These are phyloP conservation scores for Heterobasidion parviporum DNA, from an alignment of 1,284 basidiomycete species.

Conservation along the genomic window DNA sequence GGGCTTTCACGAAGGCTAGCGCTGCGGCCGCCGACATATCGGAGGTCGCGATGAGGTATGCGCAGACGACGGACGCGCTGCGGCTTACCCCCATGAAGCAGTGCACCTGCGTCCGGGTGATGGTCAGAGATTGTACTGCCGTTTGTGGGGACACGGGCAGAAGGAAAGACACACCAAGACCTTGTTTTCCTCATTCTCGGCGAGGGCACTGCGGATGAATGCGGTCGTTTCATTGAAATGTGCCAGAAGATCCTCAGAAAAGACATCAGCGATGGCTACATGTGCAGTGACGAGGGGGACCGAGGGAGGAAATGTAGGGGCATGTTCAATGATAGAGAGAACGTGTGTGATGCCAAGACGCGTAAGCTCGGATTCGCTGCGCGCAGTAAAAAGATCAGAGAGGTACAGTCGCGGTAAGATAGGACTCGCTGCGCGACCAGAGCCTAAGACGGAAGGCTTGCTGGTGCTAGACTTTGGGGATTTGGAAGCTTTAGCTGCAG, in stretches of 20 bases:
- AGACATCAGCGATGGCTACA: constrained; percentile 22
- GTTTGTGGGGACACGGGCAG: constrained; percentile 2
- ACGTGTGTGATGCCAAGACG: constrained; percentile 32
- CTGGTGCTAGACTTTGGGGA: neutral
- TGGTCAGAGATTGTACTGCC: no score
- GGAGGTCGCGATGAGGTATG: constrained; percentile 37
- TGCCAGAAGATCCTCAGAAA: constrained; percentile 20
- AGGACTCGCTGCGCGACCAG: constrained; percentile 27
- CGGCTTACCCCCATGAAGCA: constrained; percentile 48
- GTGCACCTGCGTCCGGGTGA: constrained; percentile 32
- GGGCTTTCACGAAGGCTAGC: constrained; percentile 20
- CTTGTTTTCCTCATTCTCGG: constrained; percentile 32
- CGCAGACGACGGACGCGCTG: constrained; percentile 43
- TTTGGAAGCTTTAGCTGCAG: constrained; percentile 1
- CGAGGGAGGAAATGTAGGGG: constrained; percentile 30
- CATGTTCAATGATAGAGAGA: constrained; percentile 25
- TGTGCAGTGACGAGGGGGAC: constrained; percentile 21
- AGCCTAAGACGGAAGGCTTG: neutral
- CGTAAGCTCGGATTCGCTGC: constrained; percentile 33
- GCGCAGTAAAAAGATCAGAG: constrained; percentile 51
- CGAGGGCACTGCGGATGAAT: constrained; percentile 32
- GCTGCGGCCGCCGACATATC: constrained; percentile 24
- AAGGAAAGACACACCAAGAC: constrained; percentile 43
- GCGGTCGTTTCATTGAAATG: constrained; percentile 28
- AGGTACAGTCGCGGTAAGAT: constrained; percentile 61